Percentiles rank a stretch among this genome's conserved stretches.
Conservation (phyloP, 768 basidiomycete genomes). For the Coprinellus micaceus region DNA sequence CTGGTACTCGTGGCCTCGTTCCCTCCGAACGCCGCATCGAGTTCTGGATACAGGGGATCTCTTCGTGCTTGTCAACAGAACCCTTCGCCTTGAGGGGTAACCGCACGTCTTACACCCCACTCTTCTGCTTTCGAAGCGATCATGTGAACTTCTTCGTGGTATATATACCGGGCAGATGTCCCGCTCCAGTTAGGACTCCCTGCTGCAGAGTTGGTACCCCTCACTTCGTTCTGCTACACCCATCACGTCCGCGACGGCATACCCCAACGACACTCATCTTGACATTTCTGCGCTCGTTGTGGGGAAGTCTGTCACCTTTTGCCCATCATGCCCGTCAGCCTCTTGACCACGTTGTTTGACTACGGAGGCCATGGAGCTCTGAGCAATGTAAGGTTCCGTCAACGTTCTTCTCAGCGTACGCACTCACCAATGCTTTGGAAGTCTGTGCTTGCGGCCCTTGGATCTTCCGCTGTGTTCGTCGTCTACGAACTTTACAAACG, state of each 20-base stretch:
- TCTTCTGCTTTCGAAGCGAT: constrained; percentile 4
- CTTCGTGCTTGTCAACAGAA: background rate
- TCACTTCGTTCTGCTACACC: background rate
- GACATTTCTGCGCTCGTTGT: no score
- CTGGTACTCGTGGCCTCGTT: constrained; percentile 3
- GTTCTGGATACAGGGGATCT: background rate
- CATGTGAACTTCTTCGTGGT: constrained; percentile 2
- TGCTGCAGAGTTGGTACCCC: background rate
- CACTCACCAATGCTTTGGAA: background rate
- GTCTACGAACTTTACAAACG: constrained; percentile 31
- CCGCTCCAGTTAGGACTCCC: background rate
- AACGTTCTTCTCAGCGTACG: background rate
- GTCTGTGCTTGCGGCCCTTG: constrained; percentile 12
- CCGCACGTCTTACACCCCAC: constrained; percentile 1
- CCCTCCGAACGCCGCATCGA: constrained; percentile 1
- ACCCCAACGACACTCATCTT: background rate
- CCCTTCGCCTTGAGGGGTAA: background rate
- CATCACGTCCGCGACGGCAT: no score
- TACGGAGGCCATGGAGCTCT: constrained; percentile 1
- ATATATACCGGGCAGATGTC: constrained; percentile 4
- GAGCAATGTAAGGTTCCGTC: background rate
- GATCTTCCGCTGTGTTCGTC: constrained; percentile 16
- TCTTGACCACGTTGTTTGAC: constrained; percentile 4
- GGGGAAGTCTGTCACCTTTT: no score
- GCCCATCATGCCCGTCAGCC: background rate